Percentiles rank a stretch among this genome's conserved stretches.
These are phyloP conservation scores for Buxus sempervirens DNA, from an alignment of 164 flowering plant genomes.

Conservation along the genomic window DNA sequence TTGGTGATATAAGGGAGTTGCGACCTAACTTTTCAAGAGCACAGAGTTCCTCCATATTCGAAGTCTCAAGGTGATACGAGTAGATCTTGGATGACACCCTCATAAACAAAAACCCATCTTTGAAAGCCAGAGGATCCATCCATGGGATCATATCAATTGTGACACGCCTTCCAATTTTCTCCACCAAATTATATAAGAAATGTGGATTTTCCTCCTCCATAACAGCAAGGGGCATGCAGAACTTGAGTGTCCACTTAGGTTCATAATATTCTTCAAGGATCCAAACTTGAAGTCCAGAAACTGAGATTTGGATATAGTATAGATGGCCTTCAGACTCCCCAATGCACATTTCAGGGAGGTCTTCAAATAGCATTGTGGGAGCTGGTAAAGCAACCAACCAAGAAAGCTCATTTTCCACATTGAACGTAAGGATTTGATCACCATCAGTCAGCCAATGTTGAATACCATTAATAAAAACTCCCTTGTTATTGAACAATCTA, in stretches of 20 bases:
- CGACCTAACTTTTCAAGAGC: slow-evolving; percentile 19
- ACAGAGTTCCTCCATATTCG: slow-evolving; percentile 26
- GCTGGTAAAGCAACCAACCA: slow-evolving; percentile 31
- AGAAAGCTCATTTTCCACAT: slow-evolving; percentile 32
- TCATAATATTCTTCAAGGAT: slow-evolving; percentile 31
- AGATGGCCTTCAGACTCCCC: slow-evolving; percentile 44
- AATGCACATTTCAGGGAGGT: slow-evolving; percentile 30
- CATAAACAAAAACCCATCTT: slow-evolving; percentile 33
- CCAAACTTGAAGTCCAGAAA: slow-evolving; percentile 40
- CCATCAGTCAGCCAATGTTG: slow-evolving; percentile 44
- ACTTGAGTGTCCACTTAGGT: slow-evolving; percentile 28
- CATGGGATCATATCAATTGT: slow-evolving; percentile 11
- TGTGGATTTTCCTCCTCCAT: slow-evolving; percentile 32
- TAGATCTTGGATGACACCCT: slow-evolving; percentile 23
- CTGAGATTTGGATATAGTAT: slow-evolving; percentile 27
- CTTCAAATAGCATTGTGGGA: slow-evolving; percentile 4
- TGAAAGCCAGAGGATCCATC: slow-evolving; percentile 39
- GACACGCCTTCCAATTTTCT: slow-evolving; percentile 7
- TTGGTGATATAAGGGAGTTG: slow-evolving; percentile 18
- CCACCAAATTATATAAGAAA: slow-evolving; percentile 9
- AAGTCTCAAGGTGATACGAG: slow-evolving; percentile 17
- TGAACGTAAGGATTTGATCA: slow-evolving; percentile 31
- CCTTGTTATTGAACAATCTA: slow-evolving; percentile 24
- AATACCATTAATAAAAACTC: slow-evolving; percentile 25
- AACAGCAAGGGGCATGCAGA: slow-evolving; percentile 20